Conservation (phyloP, 2,329 filamentous ascomycete genomes). For the Epichloe gansuensis region DNA sequence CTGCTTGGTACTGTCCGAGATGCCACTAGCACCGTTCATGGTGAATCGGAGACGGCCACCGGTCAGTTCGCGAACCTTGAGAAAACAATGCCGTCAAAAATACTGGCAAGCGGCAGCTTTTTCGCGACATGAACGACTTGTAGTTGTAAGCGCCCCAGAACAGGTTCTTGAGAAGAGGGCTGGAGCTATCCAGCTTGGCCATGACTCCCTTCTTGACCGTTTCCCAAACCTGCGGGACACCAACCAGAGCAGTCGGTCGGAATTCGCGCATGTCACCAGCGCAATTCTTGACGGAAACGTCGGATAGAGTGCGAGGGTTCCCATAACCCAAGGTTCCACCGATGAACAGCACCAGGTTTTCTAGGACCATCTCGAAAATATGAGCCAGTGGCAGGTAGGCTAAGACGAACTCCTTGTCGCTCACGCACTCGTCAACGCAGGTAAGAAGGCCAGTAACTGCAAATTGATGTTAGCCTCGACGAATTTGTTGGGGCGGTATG, state of each 20-base stretch:
- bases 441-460: conserved; percentile 66
- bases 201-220: conserved; percentile 92
- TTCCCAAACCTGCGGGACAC: conserved; percentile 95
- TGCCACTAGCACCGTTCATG: conserved; percentile 87
- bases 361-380: conserved; percentile 92
- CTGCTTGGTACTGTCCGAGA: conserved; percentile 74
- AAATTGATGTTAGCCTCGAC: not conserved
- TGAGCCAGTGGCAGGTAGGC: conserved; percentile 91
- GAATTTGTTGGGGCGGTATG: not conserved
- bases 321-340: conserved; percentile 91
- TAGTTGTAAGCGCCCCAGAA: conserved; percentile 58
- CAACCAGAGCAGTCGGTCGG: conserved; percentile 77
- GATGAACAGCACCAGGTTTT: conserved; percentile 81
- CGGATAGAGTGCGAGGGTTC: conserved; percentile 77
- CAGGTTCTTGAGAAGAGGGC: conserved; percentile 58
- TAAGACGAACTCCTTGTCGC: conserved; percentile 65
- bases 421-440: conserved; percentile 67
- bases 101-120: conserved; percentile 51
- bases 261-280: conserved; percentile 90
- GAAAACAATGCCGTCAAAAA: conserved; percentile 79
- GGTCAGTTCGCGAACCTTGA: conserved; percentile 81
- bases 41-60: conserved; percentile 80
- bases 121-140: conserved; percentile 45
- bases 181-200: conserved; percentile 60
- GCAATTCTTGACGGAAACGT: conserved; percentile 77